Conservation (phyloP, 495 filamentous ascomycete genomes). For the Hypoxylon cercidicola region DNA sequence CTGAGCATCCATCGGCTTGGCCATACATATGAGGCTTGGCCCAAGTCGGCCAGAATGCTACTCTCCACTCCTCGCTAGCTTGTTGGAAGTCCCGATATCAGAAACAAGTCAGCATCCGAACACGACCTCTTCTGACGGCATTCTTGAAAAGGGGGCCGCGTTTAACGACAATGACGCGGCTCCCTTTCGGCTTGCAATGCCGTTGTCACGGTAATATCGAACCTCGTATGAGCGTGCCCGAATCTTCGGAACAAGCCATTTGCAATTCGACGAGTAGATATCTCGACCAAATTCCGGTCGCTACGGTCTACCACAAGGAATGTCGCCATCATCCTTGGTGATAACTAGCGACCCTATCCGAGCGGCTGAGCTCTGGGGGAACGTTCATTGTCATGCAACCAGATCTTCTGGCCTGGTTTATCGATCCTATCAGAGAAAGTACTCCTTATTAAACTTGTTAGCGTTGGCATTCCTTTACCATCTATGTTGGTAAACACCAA, state of each 20-base stretch:
- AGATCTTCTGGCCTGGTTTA: slow-evolving; percentile 21
- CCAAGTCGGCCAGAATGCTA: slow-evolving; percentile 34
- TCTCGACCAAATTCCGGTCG: slow-evolving; percentile 16
- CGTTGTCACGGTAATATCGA: slow-evolving; percentile 19
- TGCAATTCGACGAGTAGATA: slow-evolving; percentile 5
- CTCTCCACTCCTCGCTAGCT: slow-evolving; percentile 32
- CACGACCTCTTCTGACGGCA: slow-evolving; percentile 38
- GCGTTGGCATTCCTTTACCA: slow-evolving; percentile 12
- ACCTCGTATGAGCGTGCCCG: slow-evolving; percentile 2
- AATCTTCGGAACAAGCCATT: slow-evolving; percentile 3
- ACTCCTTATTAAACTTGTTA: neutral
- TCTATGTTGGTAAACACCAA: neutral
- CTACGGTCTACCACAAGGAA: slow-evolving; percentile 22
- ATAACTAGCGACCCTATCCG: slow-evolving; percentile 14
- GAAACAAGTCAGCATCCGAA: slow-evolving; percentile 39
- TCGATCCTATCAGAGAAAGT: slow-evolving; percentile 19
- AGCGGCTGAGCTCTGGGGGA: slow-evolving; percentile 26
- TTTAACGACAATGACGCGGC: slow-evolving; percentile 30
- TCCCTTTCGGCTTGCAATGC: slow-evolving; percentile 4
- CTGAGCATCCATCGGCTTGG: slow-evolving; percentile 34
- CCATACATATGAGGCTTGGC: slow-evolving; percentile 34
- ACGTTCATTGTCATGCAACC: slow-evolving; percentile 8
- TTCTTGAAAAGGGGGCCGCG: slow-evolving; percentile 25
- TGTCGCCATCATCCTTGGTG: slow-evolving; percentile 39
- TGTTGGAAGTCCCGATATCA: slow-evolving; percentile 44